Conservation (phyloP, 352 stramenopile species). For the Globisporangium apiculatum region DNA sequence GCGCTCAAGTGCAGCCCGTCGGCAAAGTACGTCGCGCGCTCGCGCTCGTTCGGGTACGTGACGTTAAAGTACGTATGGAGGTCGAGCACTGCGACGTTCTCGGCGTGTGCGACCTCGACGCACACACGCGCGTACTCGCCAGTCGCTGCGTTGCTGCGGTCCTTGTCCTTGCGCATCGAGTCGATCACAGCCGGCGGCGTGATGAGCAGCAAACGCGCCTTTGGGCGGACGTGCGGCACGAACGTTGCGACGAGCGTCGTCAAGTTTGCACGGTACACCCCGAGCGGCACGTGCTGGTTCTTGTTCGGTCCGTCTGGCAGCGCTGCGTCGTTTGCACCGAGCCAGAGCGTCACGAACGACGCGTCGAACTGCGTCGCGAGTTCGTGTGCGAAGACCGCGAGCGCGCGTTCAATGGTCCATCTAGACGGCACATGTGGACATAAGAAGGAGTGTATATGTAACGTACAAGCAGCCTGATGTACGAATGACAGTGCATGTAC, state of each 20-base stretch:
- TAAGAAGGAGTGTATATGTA: neutral
- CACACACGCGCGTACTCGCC: constrained; percentile 32
- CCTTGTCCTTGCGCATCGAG: constrained; percentile 18
- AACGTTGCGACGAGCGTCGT: constrained; percentile 19
- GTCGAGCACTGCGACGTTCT: constrained; percentile 26
- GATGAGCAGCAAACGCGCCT: constrained; percentile 31
- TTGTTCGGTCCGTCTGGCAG: constrained; percentile 19
- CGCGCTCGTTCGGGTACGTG: constrained; percentile 13
- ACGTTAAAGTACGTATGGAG: constrained; percentile 35
- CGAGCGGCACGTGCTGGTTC: constrained; percentile 34
- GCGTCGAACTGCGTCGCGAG: constrained; percentile 19
- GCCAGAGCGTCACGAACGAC: constrained; percentile 40
- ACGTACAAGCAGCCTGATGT: no score
- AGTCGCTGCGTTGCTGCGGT: constrained; percentile 30
- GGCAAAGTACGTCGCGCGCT: constrained; percentile 24
- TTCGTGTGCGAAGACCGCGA: constrained; percentile 36
- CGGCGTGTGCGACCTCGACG: constrained; percentile 18
- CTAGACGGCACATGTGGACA: constrained; percentile 5
- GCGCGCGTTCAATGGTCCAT: constrained; percentile 28
- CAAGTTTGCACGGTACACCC: constrained; percentile 37
- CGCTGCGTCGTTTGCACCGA: constrained; percentile 57
- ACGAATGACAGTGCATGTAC: neutral
- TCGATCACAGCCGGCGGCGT: constrained; percentile 38
- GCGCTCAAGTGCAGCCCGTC: constrained; percentile 47
- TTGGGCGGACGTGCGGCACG: constrained; percentile 12